phyloP scores from a whole-genome alignment of 73 alveolate species.

The Stentor roeselii region DNA sequence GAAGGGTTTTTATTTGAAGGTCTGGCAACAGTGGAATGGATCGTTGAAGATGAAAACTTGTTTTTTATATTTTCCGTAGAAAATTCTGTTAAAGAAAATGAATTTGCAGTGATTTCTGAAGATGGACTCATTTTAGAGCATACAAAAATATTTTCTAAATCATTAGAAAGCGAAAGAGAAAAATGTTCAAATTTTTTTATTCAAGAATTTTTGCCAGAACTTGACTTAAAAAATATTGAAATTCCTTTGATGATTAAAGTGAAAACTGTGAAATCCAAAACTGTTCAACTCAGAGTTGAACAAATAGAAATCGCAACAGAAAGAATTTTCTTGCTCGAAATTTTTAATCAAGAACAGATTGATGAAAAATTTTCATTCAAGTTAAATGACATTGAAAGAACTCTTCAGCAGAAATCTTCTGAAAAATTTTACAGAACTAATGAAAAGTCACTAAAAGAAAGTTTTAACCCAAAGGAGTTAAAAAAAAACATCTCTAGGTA shows the following conservation, averaged over 20 bases:
- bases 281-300: neutral
- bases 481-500: neutral
- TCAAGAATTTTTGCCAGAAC: neutral
- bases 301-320: neutral
- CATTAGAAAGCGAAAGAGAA: neutral
- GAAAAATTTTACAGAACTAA: neutral
- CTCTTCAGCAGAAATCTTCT: neutral
- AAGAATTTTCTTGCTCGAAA: neutral
- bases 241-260: too few species aligned
- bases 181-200: too few species aligned
- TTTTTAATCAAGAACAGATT: neutral
- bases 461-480: too few species aligned
- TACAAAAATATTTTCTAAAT: neutral
- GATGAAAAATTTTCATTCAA: neutral
- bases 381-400: neutral
- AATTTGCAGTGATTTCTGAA: too few species aligned
- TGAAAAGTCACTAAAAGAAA: neutral
- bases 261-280: too few species aligned
- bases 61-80: neutral
- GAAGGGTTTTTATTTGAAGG: neutral
- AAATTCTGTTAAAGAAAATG: neutral
- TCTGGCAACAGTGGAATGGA: neutral
- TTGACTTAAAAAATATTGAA: too few species aligned
- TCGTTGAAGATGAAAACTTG: neutral
- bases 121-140: neutral